Evolutionary conservation across 1,284 basidiomycete species (phyloP), one percentile per base, ranked within the genome.

Genomic region (Trametes polyzona): DNA sequence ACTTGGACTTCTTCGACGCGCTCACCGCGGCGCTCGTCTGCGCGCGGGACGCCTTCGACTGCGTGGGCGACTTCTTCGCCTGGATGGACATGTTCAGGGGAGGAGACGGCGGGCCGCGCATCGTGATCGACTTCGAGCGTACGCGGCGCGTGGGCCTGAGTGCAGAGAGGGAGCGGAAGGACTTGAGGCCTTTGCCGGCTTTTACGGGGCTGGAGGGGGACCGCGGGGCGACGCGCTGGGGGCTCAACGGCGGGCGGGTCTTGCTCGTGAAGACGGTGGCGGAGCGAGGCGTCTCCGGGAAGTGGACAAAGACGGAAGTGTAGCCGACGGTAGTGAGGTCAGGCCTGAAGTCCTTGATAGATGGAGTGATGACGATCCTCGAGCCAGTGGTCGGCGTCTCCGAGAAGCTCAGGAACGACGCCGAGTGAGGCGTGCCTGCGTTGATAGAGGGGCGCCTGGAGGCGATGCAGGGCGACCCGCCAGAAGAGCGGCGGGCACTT

Each of bases 301-400:
- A 72, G 26, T 82, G 79, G 17, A 88, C 74, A 67, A 89, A 85
- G 47, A 87, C 76, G 30, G 82, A 84, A 16, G 84, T 82, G 70
- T 89, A 89, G 0, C 86, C 86, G 19, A 85, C 76, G 3, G 78
- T 66, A 12, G 81, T 80, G 24, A 88, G 77, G 66, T 87, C 81
- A 19, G 75, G 68, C 49, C 74, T 70, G 66, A 82, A 81, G 47
- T 82, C 75, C 63, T 77, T 66, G 43, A 65, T 60, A 42, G 73
- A 66, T 57, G 75, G 72, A 2, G 69, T 72, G 63, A 69, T 63
- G 49, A 55, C 56, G 33, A 60, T 51, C 12, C 62, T 40, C 43
- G 56, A 65, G 14, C 60, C 58, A 51, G 78, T 65, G 23, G 65
- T 65, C 24, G 65, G 77, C 33, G 81, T 76, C n/a, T 77, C 73